These are phyloP conservation scores for Cairneyella variabilis DNA, from an alignment of 495 filamentous ascomycete genomes.

Conservation along the genomic window DNA sequence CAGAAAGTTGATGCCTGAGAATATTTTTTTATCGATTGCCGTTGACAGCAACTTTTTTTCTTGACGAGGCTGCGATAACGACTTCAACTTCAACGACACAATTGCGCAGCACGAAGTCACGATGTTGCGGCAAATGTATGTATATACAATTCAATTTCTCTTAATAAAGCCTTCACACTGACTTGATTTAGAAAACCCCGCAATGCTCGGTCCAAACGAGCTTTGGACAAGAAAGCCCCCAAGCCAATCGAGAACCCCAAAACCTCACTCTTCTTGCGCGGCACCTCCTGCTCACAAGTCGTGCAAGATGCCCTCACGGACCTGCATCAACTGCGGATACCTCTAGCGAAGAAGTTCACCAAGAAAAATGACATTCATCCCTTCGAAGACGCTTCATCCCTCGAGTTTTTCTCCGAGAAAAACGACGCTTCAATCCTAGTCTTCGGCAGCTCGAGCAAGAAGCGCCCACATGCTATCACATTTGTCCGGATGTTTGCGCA, in stretches of 20 bases:
- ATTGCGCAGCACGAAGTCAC: constrained; percentile 20
- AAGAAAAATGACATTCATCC: constrained; percentile 95
- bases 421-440: constrained; percentile 83
- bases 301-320: constrained; percentile 77
- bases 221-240: constrained; percentile 85
- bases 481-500: constrained; percentile 76
- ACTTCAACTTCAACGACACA: constrained; percentile 8
- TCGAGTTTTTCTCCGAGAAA: constrained; percentile 93
- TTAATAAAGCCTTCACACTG: background rate
- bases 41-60: constrained; percentile 12
- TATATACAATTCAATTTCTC: constrained; percentile 2
- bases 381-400: constrained; percentile 80
- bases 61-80: constrained; percentile 1
- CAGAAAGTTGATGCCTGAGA: constrained; percentile 9
- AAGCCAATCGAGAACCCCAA: constrained; percentile 85
- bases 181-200: constrained; percentile 67
- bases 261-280: constrained; percentile 78
- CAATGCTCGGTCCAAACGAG: constrained; percentile 90
- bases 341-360: constrained; percentile 77
- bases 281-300: constrained; percentile 72
- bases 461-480: constrained; percentile 85
- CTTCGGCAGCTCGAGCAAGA: constrained; percentile 83
- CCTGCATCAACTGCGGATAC: constrained; percentile 75
- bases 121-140: constrained; percentile 51
- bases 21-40: constrained; percentile 16